Evolutionary conservation across 176 grass and related monocot species (phyloP).

Genomic region (Paspalum notatum): DNA sequence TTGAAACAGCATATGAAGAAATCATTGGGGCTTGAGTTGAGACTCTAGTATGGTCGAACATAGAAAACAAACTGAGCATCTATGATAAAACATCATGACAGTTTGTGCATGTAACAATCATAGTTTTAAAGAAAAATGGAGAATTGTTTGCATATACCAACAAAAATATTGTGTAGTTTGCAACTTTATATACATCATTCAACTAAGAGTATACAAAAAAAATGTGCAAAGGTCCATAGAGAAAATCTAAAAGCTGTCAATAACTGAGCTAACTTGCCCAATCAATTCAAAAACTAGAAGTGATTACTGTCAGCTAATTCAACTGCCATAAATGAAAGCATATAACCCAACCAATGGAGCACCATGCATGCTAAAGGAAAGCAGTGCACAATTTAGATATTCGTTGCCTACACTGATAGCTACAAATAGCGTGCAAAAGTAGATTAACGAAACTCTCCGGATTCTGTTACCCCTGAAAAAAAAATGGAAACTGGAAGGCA

Average conservation of each 20-base stretch:
- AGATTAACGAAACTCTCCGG: neutral
- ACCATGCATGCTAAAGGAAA: slow-evolving; percentile 18
- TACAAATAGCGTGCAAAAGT: neutral
- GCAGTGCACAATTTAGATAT: slow-evolving; percentile 1
- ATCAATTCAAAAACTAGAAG: neutral
- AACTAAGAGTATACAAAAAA: neutral
- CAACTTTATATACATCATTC: neutral
- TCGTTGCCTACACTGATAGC: neutral
- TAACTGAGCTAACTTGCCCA: neutral
- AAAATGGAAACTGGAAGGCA: neutral
- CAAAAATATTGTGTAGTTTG: neutral
- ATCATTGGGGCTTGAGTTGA: neutral
- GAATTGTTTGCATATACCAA: neutral
- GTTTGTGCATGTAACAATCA: neutral
- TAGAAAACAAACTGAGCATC: slow-evolving; percentile 17
- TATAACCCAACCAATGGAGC: neutral
- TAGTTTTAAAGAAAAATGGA: neutral
- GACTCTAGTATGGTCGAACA: neutral
- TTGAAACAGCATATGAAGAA: slow-evolving; percentile 24
- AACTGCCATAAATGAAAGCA: slow-evolving; percentile 15
- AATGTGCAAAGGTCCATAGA: slow-evolving; percentile 1
- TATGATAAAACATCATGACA: neutral
- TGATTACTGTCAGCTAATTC: neutral
- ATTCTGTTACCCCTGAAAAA: neutral
- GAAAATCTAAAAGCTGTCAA: neutral